A percentile compares a stretch with the other conserved stretches of the same genome.
phyloP scores from a whole-genome alignment of 148 eudicot genomes.

The Arbutus unedo region DNA sequence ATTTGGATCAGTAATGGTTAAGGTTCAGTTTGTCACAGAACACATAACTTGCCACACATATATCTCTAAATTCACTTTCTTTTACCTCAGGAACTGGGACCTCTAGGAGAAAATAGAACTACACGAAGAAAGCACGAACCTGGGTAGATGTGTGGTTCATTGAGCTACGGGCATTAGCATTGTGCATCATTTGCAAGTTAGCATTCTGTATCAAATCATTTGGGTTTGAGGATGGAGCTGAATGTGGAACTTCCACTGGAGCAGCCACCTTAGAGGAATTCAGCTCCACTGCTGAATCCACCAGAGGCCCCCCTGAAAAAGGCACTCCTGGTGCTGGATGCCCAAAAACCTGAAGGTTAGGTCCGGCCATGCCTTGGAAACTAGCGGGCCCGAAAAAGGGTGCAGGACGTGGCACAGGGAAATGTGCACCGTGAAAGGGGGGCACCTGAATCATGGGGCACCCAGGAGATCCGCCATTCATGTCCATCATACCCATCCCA shows the following conservation, averaged over 20 bases:
- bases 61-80: background rate
- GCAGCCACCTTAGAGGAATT: constrained; percentile 30
- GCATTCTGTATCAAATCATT: constrained; percentile 21
- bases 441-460: constrained; percentile 43
- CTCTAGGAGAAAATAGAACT: background rate
- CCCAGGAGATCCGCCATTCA: constrained; percentile 46
- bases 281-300: constrained; percentile 28
- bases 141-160: constrained; percentile 30
- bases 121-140: constrained; percentile 23
- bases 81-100: constrained; percentile 4
- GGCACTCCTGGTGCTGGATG: constrained; percentile 45
- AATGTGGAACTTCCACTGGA: constrained; percentile 24
- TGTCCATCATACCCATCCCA: constrained; percentile 62
- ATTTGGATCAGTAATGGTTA: background rate
- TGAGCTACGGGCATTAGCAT: constrained; percentile 30
- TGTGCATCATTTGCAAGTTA: constrained; percentile 31
- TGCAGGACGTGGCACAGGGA: constrained; percentile 31
- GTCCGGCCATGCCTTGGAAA: constrained; percentile 52
- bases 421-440: constrained; percentile 46
- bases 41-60: background rate
- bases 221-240: constrained; percentile 30
- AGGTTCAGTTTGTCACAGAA: background rate
- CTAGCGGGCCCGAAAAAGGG: constrained; percentile 29
- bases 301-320: constrained; percentile 25
- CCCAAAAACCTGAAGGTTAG: constrained; percentile 44